Percentiles rank a stretch among this genome's conserved stretches.
These are phyloP conservation scores for Pseudozyma hubeiensis DNA, from an alignment of 1,284 basidiomycete species.

Conservation along the genomic window DNA sequence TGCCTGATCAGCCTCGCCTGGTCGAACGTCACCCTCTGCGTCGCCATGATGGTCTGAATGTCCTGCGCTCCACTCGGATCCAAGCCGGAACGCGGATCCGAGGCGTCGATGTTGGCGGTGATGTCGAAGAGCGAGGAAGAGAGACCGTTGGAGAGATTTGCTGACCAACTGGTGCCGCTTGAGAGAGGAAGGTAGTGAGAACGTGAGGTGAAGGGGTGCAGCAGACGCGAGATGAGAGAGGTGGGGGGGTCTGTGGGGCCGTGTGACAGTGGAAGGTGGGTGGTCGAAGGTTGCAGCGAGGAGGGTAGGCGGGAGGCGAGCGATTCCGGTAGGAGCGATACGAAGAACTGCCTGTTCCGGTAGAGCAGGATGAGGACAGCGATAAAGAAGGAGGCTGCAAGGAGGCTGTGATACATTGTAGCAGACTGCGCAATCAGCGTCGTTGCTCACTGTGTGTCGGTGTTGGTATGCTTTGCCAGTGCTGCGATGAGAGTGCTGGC, in stretches of 20 bases:
- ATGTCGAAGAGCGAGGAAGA: conserved; percentile 61
- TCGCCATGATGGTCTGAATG: conserved; percentile 59
- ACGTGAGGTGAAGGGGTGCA: background rate
- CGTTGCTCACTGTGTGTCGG: background rate
- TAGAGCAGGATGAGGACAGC: conserved; percentile 32
- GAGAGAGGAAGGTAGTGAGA: conserved; percentile 17
- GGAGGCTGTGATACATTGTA: conserved; percentile 45
- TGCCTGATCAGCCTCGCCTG: conserved; percentile 64
- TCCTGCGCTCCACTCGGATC: conserved; percentile 59
- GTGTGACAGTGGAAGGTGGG: conserved; percentile 1
- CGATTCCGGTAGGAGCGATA: conserved; percentile 24
- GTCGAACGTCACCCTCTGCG: conserved; percentile 57
- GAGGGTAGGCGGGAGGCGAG: conserved; percentile 19
- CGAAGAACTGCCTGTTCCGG: conserved; percentile 29
- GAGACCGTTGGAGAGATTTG: conserved; percentile 44
- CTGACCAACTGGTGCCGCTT: conserved; percentile 47
- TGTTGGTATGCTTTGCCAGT: no score
- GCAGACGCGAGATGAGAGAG: conserved; percentile 1
- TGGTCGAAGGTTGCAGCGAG: conserved; percentile 5
- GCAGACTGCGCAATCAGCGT: background rate
- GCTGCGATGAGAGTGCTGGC: background rate
- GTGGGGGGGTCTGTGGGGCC: no score
- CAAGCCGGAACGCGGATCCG: conserved; percentile 53
- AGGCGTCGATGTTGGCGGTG: conserved; percentile 56
- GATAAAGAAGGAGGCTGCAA: conserved; percentile 39